Evolutionary conservation across 371 early-diverging fungal genomes (phyloP).

Genomic region (Dichotomocladium elegans): DNA sequence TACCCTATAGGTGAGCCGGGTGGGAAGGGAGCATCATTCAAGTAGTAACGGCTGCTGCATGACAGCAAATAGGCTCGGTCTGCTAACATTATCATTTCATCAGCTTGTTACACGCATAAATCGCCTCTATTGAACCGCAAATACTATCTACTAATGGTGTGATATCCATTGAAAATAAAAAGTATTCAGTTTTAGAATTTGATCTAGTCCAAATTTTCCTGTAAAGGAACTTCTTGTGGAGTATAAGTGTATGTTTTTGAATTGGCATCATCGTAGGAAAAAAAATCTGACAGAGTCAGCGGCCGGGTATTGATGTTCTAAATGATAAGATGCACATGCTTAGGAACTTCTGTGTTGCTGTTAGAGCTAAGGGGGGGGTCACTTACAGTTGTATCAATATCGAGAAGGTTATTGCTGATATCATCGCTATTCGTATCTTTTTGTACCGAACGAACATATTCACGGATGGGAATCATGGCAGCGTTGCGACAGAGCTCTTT

Average conservation of each 20-base stretch:
- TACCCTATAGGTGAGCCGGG: too few relatives aligned
- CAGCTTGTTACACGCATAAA: too few relatives aligned
- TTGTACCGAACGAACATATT: slow-evolving; percentile 67
- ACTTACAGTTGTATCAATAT: slow-evolving; percentile 30
- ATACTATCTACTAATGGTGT: not conserved
- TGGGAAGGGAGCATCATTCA: too few relatives aligned
- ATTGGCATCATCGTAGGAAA: slow-evolving; percentile 36
- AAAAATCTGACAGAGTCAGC: slow-evolving; percentile 62
- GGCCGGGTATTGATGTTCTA: slow-evolving; percentile 58
- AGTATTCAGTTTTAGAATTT: not conserved
- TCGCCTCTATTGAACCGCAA: too few relatives aligned
- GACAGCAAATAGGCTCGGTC: too few relatives aligned
- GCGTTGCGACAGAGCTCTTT: slow-evolving; percentile 96
- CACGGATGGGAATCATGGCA: slow-evolving; percentile 92
- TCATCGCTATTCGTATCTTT: slow-evolving; percentile 18
- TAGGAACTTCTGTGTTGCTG: not conserved
- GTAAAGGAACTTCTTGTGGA: not conserved
- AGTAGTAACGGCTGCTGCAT: too few relatives aligned
- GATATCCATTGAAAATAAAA: not conserved
- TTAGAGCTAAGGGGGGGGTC: not conserved
- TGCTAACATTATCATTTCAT: too few relatives aligned
- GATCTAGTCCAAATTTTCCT: slow-evolving; percentile 17
- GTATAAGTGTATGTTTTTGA: slow-evolving; percentile 25
- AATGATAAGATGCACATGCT: not conserved
- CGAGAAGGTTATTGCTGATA: slow-evolving; percentile 29